Evolutionary conservation across 108 stramenopile genomes (phyloP), one percentile per base, ranked within the genome.

Genomic region (Cyclotella sp.): DNA sequence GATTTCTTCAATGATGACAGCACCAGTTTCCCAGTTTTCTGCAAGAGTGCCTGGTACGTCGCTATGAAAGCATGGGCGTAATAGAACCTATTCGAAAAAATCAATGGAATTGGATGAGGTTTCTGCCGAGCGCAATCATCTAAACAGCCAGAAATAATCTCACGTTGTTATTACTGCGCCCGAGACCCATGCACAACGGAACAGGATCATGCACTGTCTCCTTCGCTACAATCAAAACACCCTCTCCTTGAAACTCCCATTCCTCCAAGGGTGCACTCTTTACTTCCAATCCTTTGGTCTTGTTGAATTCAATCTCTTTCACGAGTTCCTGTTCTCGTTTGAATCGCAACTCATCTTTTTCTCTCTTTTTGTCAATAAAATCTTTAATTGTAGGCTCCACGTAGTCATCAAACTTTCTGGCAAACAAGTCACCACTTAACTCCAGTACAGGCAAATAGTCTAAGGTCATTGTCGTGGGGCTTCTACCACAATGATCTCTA

Each of bases 401-500:
- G 14, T 70, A 51, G 70, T 91, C 90, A 47, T 84, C 76, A 72
- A 96, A 96, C 61, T 97, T 97, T 40, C 96, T 81, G 24, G 96
- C 96, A 78, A 93, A 97, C 59, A 97, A 80, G 59, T 91, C 93
- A 19, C 88, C 91, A 22, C 83, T 83, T 28, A 97, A 71, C 83
- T 95, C 93, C 70, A 97, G 69, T 1, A 92, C 76, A 52, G 91
- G 91, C 24, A 91, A 72, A 61, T 93, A 94, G 44, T 97, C 93
- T 72, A 91, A 55, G 3, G 92, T 93, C 84, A 95, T 84, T 12
- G 90, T 93, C 18, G 95, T 95, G 0, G 97, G 97, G 43, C 91
- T 92, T 74, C 97, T 73, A 7, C 97, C 97, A 69, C 97, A 97
- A 66, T 93, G 93, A 64, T 93, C 78, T 29, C 88, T 90, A 78